Percentiles rank a stretch among this genome's conserved stretches.
phyloP scores from a whole-genome alignment of 345 rosid genomes.

The Hibiscus syriacus region DNA sequence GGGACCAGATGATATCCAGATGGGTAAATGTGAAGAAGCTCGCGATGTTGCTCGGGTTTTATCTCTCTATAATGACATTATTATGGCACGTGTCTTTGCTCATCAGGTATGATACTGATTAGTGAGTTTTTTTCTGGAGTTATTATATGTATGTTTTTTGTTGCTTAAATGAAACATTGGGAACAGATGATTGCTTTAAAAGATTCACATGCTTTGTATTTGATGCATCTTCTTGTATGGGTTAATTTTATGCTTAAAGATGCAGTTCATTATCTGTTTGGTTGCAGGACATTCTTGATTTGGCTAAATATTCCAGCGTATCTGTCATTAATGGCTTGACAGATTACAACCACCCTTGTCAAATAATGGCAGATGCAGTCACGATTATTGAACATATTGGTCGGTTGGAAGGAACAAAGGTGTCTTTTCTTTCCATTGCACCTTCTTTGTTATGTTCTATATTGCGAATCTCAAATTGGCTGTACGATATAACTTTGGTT shows the following conservation, averaged over 20 bases:
- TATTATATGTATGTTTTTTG: neutral
- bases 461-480: neutral
- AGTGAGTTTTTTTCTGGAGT: conserved; percentile 46
- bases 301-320: conserved; percentile 75
- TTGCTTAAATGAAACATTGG: neutral
- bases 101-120: conserved; percentile 92
- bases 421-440: conserved; percentile 17
- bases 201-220: neutral
- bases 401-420: conserved; percentile 89
- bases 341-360: conserved; percentile 93
- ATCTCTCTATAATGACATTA: conserved; percentile 76
- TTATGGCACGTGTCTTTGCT: conserved; percentile 94
- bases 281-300: conserved; percentile 77
- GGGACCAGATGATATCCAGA: conserved; percentile 88
- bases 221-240: neutral
- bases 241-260: neutral
- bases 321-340: conserved; percentile 92
- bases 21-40: conserved; percentile 96
- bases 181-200: neutral
- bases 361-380: conserved; percentile 98
- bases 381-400: conserved; percentile 88
- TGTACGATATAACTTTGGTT: conserved; percentile 3
- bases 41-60: conserved; percentile 95
- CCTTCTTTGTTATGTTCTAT: neutral
- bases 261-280: conserved; percentile 10